Base-by-base conservation (phyloP, 441 rosid genomes). In the Erysimum cheiri region DNA sequence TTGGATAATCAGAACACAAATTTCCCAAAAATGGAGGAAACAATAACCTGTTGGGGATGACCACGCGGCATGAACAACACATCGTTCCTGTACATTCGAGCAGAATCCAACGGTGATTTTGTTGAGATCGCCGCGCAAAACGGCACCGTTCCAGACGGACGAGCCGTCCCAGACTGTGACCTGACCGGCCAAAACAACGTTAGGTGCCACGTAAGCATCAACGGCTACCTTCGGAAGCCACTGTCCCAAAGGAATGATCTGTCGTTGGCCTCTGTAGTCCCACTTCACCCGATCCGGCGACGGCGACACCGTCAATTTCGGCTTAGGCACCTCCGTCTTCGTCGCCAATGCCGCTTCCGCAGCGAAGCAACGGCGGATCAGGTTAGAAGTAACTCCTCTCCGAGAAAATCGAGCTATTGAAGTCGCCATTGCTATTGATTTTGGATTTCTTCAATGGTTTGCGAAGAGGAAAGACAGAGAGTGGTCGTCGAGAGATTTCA, bases 201-300 rank as follows among this genome's bases (percentile, higher is more conserved):
- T 92, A 3, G 97, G 97, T n/a, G 97, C 96, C 58, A 90, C 99
- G 74, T 85, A 95, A 6, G 97, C 97, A 41, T 95, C 98, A 14
- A 95, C 98, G 1, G 97, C 95, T 17, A 95, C 77, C 73, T 92
- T 92, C 3, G 98, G 99, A 13, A 88, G 73, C 99, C 99, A 92
- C 85, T 92, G 97, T 0, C 98, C 97, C 66, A 95, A 76, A 26
- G 99, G 99, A 22, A 92, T 89, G 69, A 90, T 89, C 89, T 82
- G 84, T 75, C 98, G 85, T 80, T 95, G 98, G 50, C 98, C 99
- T 77, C 99, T 79, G 74, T 90, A 95, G 79, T 95, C 99, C 99
- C 98, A 95, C 24, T 88, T 92, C 72, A 84, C 88, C 50, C 93
- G 89, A 87, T 92, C 96, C 71, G 82, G 62, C 32, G 90, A 90